A percentile compares a stretch with the other conserved stretches of the same genome.
These are phyloP conservation scores for Pythium coloratum DNA, from an alignment of 352 stramenopile species.

Conservation along the genomic window DNA sequence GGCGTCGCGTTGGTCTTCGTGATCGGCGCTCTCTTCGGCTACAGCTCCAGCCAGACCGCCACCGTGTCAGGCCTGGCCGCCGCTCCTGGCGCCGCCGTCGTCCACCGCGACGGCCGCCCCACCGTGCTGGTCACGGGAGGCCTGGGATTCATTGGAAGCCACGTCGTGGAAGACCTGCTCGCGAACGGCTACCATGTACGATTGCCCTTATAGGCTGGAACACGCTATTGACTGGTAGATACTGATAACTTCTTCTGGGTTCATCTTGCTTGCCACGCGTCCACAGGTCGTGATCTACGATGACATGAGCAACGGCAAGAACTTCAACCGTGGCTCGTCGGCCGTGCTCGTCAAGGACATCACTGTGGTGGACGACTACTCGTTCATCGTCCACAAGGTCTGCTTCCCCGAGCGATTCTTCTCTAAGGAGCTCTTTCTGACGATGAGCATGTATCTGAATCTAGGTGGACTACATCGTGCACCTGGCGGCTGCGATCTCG, in stretches of 20 bases:
- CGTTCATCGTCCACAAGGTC: constrained; percentile 80
- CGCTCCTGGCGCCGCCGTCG: constrained; percentile 24
- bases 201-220: background rate
- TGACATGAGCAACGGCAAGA: constrained; percentile 88
- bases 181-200: constrained; percentile 75
- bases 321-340: constrained; percentile 75
- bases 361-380: constrained; percentile 75
- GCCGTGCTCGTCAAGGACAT: constrained; percentile 85
- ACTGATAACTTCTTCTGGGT: background rate
- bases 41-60: constrained; percentile 49
- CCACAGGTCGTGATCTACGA: constrained; percentile 80
- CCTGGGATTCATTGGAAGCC: constrained; percentile 83
- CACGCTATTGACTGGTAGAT: background rate
- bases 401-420: background rate
- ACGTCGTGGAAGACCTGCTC: constrained; percentile 81
- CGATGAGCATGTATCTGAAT: background rate
- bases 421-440: background rate
- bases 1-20: constrained; percentile 65
- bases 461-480: constrained; percentile 82
- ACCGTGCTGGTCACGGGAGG: constrained; percentile 81
- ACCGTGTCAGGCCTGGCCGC: constrained; percentile 15
- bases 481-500: constrained; percentile 81
- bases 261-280: constrained; percentile 4
- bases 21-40: constrained; percentile 64
- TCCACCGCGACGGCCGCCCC: constrained; percentile 38